phyloP scores from a whole-genome alignment of 768 basidiomycete genomes.

The Cystofilobasidium capitatum region DNA sequence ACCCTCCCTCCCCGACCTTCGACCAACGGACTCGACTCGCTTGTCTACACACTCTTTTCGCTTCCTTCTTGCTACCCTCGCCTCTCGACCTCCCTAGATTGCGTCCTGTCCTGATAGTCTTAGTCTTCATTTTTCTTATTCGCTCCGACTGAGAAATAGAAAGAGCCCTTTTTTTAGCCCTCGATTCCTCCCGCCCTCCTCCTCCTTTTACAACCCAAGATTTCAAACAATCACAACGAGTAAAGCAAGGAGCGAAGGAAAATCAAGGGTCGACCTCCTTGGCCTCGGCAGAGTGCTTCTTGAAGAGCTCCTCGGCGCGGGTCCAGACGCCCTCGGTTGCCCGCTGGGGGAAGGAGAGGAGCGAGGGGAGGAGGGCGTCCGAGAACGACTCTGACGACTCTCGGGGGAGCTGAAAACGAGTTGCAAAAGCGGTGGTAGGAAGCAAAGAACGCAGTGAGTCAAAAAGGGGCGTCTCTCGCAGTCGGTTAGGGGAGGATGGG shows the following conservation, averaged over 20 bases:
- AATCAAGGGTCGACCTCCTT: conserved; percentile 32
- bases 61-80: too few species aligned
- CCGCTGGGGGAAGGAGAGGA: conserved; percentile 65
- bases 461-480: background rate
- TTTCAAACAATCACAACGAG: too few species aligned
- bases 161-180: too few species aligned
- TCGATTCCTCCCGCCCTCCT: too few species aligned
- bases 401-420: conserved; percentile 53
- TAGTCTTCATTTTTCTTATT: too few species aligned
- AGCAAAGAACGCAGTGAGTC: background rate
- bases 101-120: too few species aligned
- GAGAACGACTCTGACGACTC: conserved; percentile 98
- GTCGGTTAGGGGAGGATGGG: background rate
- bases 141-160: too few species aligned
- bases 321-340: conserved; percentile 67
- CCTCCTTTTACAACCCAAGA: too few species aligned
- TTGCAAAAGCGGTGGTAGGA: background rate
- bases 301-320: conserved; percentile 75
- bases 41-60: too few species aligned
- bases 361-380: conserved; percentile 68
- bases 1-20: too few species aligned
- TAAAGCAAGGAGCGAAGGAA: background rate
- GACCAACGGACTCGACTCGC: too few species aligned
- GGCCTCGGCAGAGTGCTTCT: conserved; percentile 55
- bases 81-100: too few species aligned